phyloP scores from a whole-genome alignment of 2,329 filamentous ascomycete species.

The Colletotrichum incanum region DNA sequence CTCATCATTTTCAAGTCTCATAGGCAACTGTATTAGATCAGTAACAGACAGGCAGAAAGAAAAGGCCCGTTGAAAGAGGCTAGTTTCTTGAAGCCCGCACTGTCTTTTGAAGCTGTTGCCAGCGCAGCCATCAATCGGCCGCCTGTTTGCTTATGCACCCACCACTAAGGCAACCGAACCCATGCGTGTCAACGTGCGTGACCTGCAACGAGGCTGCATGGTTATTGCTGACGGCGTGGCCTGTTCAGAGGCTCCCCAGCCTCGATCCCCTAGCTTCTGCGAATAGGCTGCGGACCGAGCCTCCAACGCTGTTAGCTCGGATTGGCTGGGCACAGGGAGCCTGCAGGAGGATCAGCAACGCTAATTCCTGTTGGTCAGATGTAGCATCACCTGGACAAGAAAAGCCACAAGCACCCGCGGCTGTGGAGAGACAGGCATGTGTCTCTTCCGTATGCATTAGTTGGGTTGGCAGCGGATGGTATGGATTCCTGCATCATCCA shows the following conservation, averaged over 20 bases:
- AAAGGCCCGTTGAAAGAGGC: not conserved
- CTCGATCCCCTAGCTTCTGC: slow-evolving; percentile 1
- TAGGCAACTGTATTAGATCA: not conserved
- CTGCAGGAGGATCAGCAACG: slow-evolving; percentile 23
- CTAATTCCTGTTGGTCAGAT: slow-evolving; percentile 14
- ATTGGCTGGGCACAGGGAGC: slow-evolving; percentile 5
- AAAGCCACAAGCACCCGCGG: slow-evolving; percentile 13
- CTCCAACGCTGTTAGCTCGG: not conserved
- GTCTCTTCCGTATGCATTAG: not conserved
- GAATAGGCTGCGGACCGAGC: slow-evolving; percentile 14
- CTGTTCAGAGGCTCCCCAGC: not conserved
- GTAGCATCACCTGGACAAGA: slow-evolving; percentile 10
- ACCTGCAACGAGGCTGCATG: slow-evolving; percentile 17
- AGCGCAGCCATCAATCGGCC: slow-evolving; percentile 22
- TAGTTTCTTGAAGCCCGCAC: not conserved
- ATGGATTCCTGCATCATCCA: not conserved
- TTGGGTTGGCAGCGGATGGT: not conserved
- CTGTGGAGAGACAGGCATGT: not conserved
- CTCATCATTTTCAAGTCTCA: not conserved
- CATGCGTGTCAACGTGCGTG: slow-evolving; percentile 18
- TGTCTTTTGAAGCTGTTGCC: not conserved
- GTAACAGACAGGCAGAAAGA: not conserved
- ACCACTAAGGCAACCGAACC: slow-evolving; percentile 5
- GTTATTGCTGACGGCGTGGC: slow-evolving; percentile 19
- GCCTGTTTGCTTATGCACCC: slow-evolving; percentile 19